A percentile compares a stretch with the other conserved stretches of the same genome.
Evolutionary conservation across 1,284 basidiomycete genomes (phyloP).

Genomic region (Moesziomyces sp.): DNA sequence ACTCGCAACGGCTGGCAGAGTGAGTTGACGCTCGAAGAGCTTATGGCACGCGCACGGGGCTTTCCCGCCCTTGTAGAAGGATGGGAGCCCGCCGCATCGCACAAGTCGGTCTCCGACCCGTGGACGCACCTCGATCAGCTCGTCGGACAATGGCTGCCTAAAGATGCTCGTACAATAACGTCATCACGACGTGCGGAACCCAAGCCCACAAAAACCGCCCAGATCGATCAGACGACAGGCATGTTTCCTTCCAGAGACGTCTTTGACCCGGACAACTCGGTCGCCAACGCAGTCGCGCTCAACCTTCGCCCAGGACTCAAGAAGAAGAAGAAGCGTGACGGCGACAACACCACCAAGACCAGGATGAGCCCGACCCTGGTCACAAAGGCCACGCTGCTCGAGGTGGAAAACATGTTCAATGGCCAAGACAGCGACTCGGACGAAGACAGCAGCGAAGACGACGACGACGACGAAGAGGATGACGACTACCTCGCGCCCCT

Average conservation of each 20-base stretch:
- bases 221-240: conserved; percentile 34
- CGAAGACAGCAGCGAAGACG: conserved; percentile 40
- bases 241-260: conserved; percentile 39
- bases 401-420: conserved; percentile 66
- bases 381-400: conserved; percentile 59
- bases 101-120: conserved; percentile 37
- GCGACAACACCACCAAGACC: conserved; percentile 30
- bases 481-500: conserved; percentile 34
- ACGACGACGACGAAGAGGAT: conserved; percentile 41
- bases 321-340: conserved; percentile 47
- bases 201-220: conserved; percentile 33
- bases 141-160: conserved; percentile 56
- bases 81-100: conserved; percentile 25
- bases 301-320: conserved; percentile 41
- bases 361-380: conserved; percentile 56
- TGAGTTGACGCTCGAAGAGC: conserved; percentile 59
- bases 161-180: conserved; percentile 1
- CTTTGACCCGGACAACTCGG: conserved; percentile 48
- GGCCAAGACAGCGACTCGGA: conserved; percentile 50
- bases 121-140: conserved; percentile 57
- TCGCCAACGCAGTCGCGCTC: conserved; percentile 47
- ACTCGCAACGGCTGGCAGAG: conserved; percentile 39
- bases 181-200: not conserved
- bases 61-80: conserved; percentile 25
- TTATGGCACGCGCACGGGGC: conserved; percentile 35